phyloP scores from a whole-genome alignment of 2,329 filamentous ascomycete genomes.

The Phaeosphaeria sp. region DNA sequence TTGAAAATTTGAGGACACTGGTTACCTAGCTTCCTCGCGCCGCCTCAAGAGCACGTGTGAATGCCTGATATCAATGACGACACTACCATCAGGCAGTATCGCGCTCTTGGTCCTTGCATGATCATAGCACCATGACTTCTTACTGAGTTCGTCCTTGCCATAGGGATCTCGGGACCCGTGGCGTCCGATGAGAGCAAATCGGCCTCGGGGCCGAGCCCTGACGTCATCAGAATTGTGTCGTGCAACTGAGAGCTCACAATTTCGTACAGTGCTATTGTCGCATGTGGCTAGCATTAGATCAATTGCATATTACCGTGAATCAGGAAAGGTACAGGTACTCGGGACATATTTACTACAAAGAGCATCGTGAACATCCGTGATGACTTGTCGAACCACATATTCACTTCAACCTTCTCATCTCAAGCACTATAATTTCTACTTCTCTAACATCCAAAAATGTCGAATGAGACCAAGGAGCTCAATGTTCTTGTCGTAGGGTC shows the following conservation, averaged over 20 bases:
- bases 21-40: no score
- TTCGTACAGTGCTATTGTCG: neutral
- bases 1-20: no score
- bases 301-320: neutral
- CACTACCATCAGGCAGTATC: no score
- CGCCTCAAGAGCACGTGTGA: no score
- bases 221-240: neutral
- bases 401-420: neutral
- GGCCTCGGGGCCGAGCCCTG: neutral
- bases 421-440: neutral
- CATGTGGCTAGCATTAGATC: neutral
- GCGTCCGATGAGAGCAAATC: neutral
- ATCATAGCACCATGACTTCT: no score
- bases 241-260: neutral
- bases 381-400: neutral
- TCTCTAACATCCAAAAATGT: neutral
- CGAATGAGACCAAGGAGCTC: constrained; percentile 8
- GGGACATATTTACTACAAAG: neutral
- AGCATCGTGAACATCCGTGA: neutral
- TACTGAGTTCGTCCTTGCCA: no score
- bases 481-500: constrained; percentile 38
- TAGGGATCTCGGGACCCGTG: no score
- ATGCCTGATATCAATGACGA: no score
- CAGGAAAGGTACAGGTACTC: neutral
- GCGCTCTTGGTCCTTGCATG: no score